phyloP scores from a whole-genome alignment of 225 moss, liverwort and hornwort species.

The Takakia lepidozioides region DNA sequence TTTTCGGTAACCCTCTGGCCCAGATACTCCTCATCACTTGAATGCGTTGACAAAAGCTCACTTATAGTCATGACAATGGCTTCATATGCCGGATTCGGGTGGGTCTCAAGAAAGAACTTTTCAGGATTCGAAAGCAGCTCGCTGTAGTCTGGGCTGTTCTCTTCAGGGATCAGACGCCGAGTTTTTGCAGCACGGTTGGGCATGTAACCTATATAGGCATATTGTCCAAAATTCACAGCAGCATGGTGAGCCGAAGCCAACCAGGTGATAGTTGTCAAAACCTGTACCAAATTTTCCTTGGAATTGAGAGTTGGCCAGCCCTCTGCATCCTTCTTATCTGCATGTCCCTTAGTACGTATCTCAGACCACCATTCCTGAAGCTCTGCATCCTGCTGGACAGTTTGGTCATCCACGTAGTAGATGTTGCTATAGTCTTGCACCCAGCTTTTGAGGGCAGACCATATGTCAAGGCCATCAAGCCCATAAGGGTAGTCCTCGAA shows the following conservation, averaged over 20 bases:
- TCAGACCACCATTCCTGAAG: constrained; percentile 77
- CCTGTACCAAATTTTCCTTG: constrained; percentile 16
- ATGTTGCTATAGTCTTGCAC: constrained; percentile 35
- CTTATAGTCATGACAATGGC: constrained; percentile 39
- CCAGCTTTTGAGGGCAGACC: constrained; percentile 45
- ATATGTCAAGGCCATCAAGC: constrained; percentile 62
- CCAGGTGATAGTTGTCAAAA: constrained; percentile 60
- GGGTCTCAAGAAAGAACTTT: constrained; percentile 35
- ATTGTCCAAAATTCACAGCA: constrained; percentile 75
- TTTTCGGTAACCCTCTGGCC: constrained; percentile 29
- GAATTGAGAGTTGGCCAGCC: constrained; percentile 54
- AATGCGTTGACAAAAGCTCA: constrained; percentile 59
- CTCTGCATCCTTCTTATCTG: constrained; percentile 36
- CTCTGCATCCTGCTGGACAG: constrained; percentile 41
- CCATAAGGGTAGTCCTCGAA: constrained; percentile 75
- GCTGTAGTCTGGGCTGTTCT: constrained; percentile 21
- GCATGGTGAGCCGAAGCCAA: constrained; percentile 68
- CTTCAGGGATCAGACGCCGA: constrained; percentile 48
- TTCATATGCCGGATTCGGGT: constrained; percentile 21
- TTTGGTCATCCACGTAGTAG: constrained; percentile 36
- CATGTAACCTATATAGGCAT: constrained; percentile 45
- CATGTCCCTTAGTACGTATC: constrained; percentile 37
- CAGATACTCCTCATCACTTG: constrained; percentile 61
- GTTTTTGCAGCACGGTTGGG: constrained; percentile 46
- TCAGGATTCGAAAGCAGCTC: constrained; percentile 22